These are phyloP conservation scores for Sugiyamaella neomexicana DNA, from an alignment of 1,139 yeast genomes.

Conservation along the genomic window DNA sequence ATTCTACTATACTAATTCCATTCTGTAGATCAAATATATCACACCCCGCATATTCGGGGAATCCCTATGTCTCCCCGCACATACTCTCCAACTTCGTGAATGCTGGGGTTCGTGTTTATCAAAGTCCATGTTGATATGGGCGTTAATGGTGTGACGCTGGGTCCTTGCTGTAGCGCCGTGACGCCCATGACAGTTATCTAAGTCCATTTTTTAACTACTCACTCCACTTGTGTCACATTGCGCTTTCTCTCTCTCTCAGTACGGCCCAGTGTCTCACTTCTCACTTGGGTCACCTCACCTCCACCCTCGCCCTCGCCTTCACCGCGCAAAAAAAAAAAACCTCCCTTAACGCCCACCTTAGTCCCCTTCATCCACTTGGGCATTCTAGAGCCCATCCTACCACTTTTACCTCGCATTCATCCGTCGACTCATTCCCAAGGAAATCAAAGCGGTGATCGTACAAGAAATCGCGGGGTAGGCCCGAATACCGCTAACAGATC, in stretches of 20 bases:
- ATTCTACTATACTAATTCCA: not conserved
- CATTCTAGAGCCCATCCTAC: not conserved
- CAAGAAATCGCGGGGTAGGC: conserved; percentile 5
- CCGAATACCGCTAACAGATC: not conserved
- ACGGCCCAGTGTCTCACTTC: no score
- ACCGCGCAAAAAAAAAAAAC: no score
- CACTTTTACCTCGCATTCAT: not conserved
- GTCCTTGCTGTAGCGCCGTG: not conserved
- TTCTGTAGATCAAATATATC: no score
- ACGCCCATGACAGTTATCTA: not conserved
- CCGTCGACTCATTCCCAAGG: conserved; percentile 3
- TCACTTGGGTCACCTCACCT: no score
- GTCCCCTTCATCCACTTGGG: no score
- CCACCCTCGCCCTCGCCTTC: no score
- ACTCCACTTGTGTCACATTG: not conserved
- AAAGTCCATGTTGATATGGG: not conserved
- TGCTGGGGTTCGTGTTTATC: no score
- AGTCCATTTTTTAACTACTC: not conserved
- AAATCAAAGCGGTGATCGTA: conserved; percentile 5
- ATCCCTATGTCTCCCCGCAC: not conserved
- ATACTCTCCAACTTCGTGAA: not conserved
- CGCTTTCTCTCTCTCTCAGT: no score
- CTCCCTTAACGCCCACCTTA: no score
- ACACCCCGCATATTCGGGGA: conserved; percentile 6
- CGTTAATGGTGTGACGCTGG: no score